phyloP scores from a whole-genome alignment of 2,329 filamentous ascomycete genomes.

The Colletotrichum simmondsii region DNA sequence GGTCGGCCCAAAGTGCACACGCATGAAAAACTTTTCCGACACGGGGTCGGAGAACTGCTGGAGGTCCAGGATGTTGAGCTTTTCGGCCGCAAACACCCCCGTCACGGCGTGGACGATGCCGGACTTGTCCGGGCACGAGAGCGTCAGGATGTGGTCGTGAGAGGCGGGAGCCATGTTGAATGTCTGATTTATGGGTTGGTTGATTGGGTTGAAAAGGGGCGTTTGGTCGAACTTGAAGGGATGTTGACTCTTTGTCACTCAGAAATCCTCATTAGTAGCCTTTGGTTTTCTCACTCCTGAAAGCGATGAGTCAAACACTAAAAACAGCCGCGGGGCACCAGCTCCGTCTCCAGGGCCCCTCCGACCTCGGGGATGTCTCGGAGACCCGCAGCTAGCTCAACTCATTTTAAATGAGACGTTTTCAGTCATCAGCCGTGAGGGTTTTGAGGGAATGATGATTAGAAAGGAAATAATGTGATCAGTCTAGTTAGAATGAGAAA shows the following conservation, averaged over 20 bases:
- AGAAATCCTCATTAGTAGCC: neutral
- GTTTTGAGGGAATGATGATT: no score
- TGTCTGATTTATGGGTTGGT: neutral
- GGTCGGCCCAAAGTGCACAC: slow-evolving; percentile 80
- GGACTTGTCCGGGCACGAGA: slow-evolving; percentile 86
- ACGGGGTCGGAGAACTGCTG: slow-evolving; percentile 85
- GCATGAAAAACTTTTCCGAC: slow-evolving; percentile 86
- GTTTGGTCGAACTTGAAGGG: neutral
- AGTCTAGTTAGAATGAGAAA: no score
- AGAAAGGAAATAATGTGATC: no score
- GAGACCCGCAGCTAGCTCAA: slow-evolving; percentile 29
- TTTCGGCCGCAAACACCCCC: slow-evolving; percentile 77
- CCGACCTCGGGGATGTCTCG: slow-evolving; percentile 33
- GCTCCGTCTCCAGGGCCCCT: slow-evolving; percentile 13
- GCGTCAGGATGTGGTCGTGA: slow-evolving; percentile 73
- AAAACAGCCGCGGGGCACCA: slow-evolving; percentile 28
- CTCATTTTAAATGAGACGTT: neutral
- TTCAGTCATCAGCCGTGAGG: neutral
- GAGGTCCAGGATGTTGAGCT: slow-evolving; percentile 84
- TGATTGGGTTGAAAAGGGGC: neutral
- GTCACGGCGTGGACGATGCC: slow-evolving; percentile 89
- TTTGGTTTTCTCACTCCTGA: slow-evolving; percentile 13
- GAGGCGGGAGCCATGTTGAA: slow-evolving; percentile 32
- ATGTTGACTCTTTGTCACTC: neutral
- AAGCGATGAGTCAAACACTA: slow-evolving; percentile 32